A percentile compares a stretch with the other conserved stretches of the same genome.
Evolutionary conservation across 441 rosid species (phyloP).

Genomic region (Eutrema salsugineum): DNA sequence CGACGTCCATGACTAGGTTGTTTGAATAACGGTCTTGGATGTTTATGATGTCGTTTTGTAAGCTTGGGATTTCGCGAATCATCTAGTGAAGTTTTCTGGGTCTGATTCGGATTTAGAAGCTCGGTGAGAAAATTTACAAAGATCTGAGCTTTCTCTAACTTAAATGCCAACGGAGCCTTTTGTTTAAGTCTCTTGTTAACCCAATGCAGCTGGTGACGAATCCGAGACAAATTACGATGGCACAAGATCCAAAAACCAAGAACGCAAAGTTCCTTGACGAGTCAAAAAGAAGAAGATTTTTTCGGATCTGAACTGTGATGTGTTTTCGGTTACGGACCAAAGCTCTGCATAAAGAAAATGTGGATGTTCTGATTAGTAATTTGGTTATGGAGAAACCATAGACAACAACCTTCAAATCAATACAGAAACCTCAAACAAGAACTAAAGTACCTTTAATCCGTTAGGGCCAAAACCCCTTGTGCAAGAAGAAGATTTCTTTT

Average conservation of each 20-base stretch:
- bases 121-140: not conserved
- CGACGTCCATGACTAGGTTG: slow-evolving; percentile 37
- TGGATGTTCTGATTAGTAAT: not conserved
- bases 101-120: not conserved
- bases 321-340: not conserved
- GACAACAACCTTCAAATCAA: not conserved
- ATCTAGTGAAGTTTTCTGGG: slow-evolving; percentile 18
- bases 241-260: not conserved
- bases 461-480: not conserved
- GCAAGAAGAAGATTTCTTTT: not conserved
- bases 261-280: slow-evolving; percentile 2
- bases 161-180: not conserved
- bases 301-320: not conserved
- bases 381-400: not conserved
- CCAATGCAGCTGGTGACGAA: slow-evolving; percentile 16
- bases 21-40: slow-evolving; percentile 32
- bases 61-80: slow-evolving; percentile 32
- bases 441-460: not conserved
- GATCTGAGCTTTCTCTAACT: not conserved
- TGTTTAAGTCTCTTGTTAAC: not conserved
- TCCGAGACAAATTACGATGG: not conserved
- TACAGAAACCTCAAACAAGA: not conserved
- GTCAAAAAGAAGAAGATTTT: slow-evolving; percentile 7
- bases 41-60: slow-evolving; percentile 26
- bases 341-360: not conserved